A percentile compares a stretch with the other conserved stretches of the same genome.
phyloP scores from a whole-genome alignment of 768 basidiomycete genomes.

The Macrolepiota fuliginosa region DNA sequence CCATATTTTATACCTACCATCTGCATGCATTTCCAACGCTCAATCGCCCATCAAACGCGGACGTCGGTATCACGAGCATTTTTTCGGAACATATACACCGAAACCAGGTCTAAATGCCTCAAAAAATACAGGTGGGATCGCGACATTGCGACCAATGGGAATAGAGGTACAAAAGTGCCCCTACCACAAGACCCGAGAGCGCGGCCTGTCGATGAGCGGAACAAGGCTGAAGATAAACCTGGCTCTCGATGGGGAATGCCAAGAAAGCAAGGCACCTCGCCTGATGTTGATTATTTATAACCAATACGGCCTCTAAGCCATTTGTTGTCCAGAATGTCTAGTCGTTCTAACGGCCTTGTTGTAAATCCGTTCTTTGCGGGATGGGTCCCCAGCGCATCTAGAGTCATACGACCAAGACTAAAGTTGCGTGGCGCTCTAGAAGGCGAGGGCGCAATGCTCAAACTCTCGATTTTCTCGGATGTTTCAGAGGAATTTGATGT shows the following conservation, averaged over 20 bases:
- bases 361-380: not conserved
- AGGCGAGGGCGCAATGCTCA: not conserved
- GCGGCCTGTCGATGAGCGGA: not conserved
- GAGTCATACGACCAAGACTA: not conserved
- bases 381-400: not conserved
- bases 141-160: not conserved
- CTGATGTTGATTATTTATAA: not conserved
- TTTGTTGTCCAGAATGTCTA: not conserved
- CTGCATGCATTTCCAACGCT: not conserved
- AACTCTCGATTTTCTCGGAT: slow-evolving; percentile 3
- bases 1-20: not conserved
- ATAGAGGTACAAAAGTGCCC: not conserved
- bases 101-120: not conserved
- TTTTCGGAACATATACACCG: not conserved
- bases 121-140: not conserved
- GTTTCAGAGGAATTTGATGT: not conserved
- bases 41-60: not conserved
- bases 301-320: not conserved
- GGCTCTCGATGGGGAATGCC: not conserved
- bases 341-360: not conserved
- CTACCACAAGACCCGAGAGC: not conserved
- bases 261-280: not conserved
- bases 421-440: too few species aligned
- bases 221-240: not conserved
- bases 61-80: not conserved